Conservation (phyloP, 352 stramenopile species). For the Pythium phragmiticola region DNA sequence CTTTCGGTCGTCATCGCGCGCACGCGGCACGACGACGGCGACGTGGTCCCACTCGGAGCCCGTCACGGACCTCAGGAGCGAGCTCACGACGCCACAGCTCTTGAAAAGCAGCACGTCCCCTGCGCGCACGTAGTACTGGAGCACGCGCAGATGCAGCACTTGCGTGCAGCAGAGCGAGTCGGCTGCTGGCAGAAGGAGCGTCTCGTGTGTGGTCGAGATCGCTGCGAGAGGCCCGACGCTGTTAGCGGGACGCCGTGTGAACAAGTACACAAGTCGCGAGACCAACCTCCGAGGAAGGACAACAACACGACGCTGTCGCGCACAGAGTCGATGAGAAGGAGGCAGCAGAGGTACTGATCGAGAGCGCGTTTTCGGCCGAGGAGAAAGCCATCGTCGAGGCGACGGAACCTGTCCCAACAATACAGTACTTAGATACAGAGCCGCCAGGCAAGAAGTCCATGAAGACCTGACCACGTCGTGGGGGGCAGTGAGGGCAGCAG, state of each 20-base stretch:
- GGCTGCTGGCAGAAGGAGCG: not conserved
- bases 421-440: not conserved
- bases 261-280: not conserved
- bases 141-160: constrained; percentile 60
- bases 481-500: constrained; percentile 37
- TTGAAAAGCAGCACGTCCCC: constrained; percentile 67
- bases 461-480: constrained; percentile 34
- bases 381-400: constrained; percentile 42
- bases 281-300: constrained; percentile 55
- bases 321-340: constrained; percentile 43
- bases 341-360: constrained; percentile 43
- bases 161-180: constrained; percentile 32
- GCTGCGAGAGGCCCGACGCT: not conserved
- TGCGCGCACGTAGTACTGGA: constrained; percentile 47
- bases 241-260: not conserved
- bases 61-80: constrained; percentile 47
- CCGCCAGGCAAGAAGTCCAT: not conserved
- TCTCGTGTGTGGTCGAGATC: constrained; percentile 12
- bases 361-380: constrained; percentile 35
- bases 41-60: constrained; percentile 71
- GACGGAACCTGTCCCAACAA: constrained; percentile 28
- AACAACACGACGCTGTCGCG: constrained; percentile 44
- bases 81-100: constrained; percentile 42
- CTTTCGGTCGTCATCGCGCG: constrained; percentile 21
- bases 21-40: constrained; percentile 38